phyloP scores from a whole-genome alignment of 2,329 filamentous ascomycete species.

The Thermothelomyces thermophilus region DNA sequence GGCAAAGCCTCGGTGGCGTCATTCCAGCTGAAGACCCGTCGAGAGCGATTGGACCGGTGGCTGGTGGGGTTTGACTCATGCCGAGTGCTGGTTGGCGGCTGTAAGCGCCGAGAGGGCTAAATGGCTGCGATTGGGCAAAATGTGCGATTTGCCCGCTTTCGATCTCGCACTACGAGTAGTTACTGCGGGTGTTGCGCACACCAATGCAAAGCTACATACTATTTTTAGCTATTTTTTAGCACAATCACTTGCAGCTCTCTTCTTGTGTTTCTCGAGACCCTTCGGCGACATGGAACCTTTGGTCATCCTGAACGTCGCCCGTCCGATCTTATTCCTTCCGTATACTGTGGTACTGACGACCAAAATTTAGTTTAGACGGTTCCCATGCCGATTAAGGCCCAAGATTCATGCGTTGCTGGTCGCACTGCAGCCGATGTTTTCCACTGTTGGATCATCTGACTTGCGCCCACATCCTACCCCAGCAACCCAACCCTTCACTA shows the following conservation, averaged over 20 bases:
- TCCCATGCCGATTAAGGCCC: neutral
- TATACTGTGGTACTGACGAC: neutral
- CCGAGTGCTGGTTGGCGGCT: constrained; percentile 1
- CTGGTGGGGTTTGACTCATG: neutral
- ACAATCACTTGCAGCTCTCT: constrained; percentile 10
- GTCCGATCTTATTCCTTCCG: neutral
- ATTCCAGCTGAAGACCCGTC: neutral
- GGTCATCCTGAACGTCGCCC: neutral
- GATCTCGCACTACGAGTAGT: too few relatives aligned
- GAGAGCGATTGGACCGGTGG: neutral
- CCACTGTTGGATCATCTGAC: too few relatives aligned
- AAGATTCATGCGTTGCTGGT: neutral
- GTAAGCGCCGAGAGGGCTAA: constrained; percentile 25
- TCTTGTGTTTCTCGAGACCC: neutral
- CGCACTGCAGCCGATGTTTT: too few relatives aligned
- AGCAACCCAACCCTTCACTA: too few relatives aligned
- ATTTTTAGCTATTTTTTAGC: constrained; percentile 28
- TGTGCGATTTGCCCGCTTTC: constrained; percentile 23
- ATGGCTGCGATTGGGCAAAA: constrained; percentile 20
- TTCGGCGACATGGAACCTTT: neutral
- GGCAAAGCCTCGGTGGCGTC: constrained; percentile 7
- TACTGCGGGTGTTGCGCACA: too few relatives aligned
- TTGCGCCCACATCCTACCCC: too few relatives aligned
- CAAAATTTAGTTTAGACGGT: neutral
- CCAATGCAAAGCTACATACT: constrained; percentile 17